phyloP scores from a whole-genome alignment of 2,329 filamentous ascomycete genomes.

The Cercospora sp. region DNA sequence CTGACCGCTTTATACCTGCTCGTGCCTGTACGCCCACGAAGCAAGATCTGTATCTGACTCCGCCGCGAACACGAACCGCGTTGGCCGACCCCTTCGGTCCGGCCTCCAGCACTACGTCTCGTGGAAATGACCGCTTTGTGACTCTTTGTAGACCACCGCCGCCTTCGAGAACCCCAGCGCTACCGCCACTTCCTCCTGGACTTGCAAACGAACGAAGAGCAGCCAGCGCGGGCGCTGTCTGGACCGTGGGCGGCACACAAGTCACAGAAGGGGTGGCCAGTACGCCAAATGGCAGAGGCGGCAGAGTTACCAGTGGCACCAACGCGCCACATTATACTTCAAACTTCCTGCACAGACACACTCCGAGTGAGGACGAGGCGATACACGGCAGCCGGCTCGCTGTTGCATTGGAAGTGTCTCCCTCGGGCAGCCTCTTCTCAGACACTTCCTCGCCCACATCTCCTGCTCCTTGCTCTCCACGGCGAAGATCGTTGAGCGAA shows the following conservation, averaged over 20 bases:
- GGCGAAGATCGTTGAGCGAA: constrained; percentile 18
- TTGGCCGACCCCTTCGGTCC: constrained; percentile 34
- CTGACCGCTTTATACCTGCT: constrained; percentile 61
- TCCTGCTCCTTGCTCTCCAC: constrained; percentile 10
- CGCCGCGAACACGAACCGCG: background rate
- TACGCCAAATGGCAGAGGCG: constrained; percentile 61
- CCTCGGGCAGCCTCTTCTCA: constrained; percentile 62
- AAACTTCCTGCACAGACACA: constrained; percentile 51
- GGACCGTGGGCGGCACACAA: constrained; percentile 70
- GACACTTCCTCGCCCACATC: constrained; percentile 39
- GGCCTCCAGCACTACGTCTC: constrained; percentile 13
- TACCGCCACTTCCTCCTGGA: constrained; percentile 1
- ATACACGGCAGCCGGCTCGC: constrained; percentile 75
- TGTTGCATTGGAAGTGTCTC: constrained; percentile 76
- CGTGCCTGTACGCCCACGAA: constrained; percentile 33
- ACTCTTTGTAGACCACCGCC: constrained; percentile 20
- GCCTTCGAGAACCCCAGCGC: constrained; percentile 13
- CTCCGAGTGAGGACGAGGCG: constrained; percentile 30
- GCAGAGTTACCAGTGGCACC: constrained; percentile 66
- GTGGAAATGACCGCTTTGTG: constrained; percentile 30
- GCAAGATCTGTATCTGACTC: constrained; percentile 18
- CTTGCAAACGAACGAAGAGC: constrained; percentile 19
- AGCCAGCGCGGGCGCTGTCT: constrained; percentile 68
- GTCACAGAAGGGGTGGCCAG: constrained; percentile 41
- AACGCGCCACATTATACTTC: constrained; percentile 66